These are phyloP conservation scores for Desmodesmus armatus DNA, from an alignment of 139 green algal genomes.

Conservation along the genomic window DNA sequence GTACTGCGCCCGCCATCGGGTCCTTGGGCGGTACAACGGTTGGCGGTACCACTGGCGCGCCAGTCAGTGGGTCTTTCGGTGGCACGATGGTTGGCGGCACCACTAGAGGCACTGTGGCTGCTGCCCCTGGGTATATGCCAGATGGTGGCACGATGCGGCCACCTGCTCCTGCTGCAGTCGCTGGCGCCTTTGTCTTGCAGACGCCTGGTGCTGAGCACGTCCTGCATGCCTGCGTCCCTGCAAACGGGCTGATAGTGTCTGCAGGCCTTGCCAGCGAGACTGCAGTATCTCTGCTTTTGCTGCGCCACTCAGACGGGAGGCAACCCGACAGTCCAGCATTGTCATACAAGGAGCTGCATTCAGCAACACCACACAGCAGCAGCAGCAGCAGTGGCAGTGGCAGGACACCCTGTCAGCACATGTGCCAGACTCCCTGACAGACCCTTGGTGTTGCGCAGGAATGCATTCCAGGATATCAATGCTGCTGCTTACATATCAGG, in stretches of 20 bases:
- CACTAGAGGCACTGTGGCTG: not conserved
- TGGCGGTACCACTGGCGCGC: not conserved
- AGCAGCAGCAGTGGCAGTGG: not conserved
- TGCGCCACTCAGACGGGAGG: constrained; percentile 17
- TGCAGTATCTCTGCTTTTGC: not conserved
- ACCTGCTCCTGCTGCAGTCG: not conserved
- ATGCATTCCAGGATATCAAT: not conserved
- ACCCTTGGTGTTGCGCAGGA: not conserved
- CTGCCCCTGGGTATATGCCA: not conserved
- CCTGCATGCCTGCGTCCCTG: not conserved
- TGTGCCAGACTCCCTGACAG: not conserved
- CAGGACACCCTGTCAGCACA: not conserved
- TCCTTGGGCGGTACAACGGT: not conserved
- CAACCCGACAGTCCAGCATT: constrained; percentile 3
- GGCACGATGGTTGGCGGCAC: not conserved
- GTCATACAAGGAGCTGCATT: constrained; percentile 27
- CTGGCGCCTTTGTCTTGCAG: not conserved
- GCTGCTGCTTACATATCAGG: not conserved
- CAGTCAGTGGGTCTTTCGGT: not conserved
- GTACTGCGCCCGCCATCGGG: not conserved
- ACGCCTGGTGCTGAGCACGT: not conserved
- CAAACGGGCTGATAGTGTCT: constrained; percentile 25
- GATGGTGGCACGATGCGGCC: not conserved
- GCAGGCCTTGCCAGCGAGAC: not conserved
- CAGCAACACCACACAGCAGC: not conserved